Conservation (phyloP, 257 asterid genomes). For the Ilex asprella region DNA sequence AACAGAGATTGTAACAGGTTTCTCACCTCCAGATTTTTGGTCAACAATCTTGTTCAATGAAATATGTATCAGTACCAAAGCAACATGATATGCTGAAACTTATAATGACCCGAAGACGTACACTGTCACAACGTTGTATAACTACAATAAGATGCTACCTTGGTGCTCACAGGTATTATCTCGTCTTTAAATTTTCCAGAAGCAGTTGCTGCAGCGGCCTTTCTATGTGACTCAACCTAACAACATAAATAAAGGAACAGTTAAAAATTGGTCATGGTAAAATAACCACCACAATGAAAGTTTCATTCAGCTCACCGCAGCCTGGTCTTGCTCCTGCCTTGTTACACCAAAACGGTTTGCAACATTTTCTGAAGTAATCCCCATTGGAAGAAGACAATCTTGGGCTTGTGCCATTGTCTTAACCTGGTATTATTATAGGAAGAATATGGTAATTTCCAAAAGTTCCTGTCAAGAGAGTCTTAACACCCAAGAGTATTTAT, state of each 20-base stretch:
- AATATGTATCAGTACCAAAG: not conserved
- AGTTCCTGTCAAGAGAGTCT: too few species aligned
- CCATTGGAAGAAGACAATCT: slow-evolving; percentile 98
- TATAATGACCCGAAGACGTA: too few species aligned
- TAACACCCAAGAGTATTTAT: too few species aligned
- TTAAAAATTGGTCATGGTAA: not conserved
- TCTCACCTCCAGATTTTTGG: slow-evolving; percentile 95
- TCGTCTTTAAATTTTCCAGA: slow-evolving; percentile 90
- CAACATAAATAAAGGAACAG: slow-evolving; percentile 3
- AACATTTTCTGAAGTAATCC: slow-evolving; percentile 93
- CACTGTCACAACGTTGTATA: too few species aligned
- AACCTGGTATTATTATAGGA: slow-evolving; percentile 33
- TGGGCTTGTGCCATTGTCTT: slow-evolving; percentile 78
- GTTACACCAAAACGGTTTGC: slow-evolving; percentile 88
- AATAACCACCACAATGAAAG: slow-evolving; percentile 2
- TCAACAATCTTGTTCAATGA: slow-evolving; percentile 59
- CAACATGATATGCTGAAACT: too few species aligned
- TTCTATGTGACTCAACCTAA: slow-evolving; percentile 86
- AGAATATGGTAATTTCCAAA: too few species aligned
- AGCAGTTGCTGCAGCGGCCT: slow-evolving; percentile 98
- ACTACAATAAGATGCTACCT: slow-evolving; percentile 34
- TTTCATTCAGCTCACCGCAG: slow-evolving; percentile 63
- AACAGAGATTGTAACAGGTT: slow-evolving; percentile 66
- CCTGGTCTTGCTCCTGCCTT: slow-evolving; percentile 94
- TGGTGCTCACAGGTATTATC: slow-evolving; percentile 79